Base-by-base conservation (phyloP, 345 rosid genomes). In the Microcos paniculata region DNA sequence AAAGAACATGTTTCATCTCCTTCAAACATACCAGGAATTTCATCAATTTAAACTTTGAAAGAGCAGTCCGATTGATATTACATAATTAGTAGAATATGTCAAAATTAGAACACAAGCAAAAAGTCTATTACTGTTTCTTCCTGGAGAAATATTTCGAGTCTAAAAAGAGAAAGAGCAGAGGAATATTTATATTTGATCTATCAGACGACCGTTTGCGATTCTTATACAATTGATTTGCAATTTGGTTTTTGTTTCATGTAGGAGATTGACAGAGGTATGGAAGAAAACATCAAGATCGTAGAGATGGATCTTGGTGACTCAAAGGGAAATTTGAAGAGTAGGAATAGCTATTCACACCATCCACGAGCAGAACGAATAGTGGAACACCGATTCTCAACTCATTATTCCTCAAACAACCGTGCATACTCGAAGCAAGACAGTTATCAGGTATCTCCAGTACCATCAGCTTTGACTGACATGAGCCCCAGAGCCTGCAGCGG, bases 261-360 rank as follows among this genome's bases (percentile, higher is more conserved):
- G 97, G 96, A 91, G 70, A 72, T 26, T 79, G 87, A 86, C 19
- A 69, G 83, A 51, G 83, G 74, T 33, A 33, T 78, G 83, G 97
- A 96, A 74, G 98, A 96, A 77, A 86, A 87, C 75, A 83, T 90
- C 73, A 96, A 90, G 88, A 93, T 87, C 59, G 96, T 90, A 62
- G 98, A 93, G 82, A 90, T 91, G 89, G 98, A 96, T 70, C 79
- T 19, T 31, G 89, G 87, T 43, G 88, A 83, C 15, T 68, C 82
- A 66, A 87, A 73, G 56, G 81, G 75, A 61, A 75, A 69, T 66
- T 68, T 52, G 28, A 89, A 80, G 86, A 75, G 78, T 77, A 79
- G 89, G 80, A 84, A 85, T 61, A 84, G 85, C 80, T 83, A 84
- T 61, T 78, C 88, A 19, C 78, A 75, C 64, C 74, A 81, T 42